Base-by-base conservation (phyloP, 768 basidiomycete species). In the Naganishia vaughanmartiniae region DNA sequence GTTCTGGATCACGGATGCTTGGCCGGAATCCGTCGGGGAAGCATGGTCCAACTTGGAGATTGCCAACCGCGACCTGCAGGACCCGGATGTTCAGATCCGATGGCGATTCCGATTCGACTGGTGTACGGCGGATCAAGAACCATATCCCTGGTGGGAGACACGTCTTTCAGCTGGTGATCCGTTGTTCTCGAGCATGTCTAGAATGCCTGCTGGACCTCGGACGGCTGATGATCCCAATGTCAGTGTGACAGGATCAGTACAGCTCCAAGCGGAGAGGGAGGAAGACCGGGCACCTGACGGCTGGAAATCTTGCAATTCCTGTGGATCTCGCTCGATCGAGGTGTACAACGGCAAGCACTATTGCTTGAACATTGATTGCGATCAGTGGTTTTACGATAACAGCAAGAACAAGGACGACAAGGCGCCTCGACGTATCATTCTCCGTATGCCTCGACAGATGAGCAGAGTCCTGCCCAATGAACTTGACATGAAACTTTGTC, bases 1-100 rank as follows among this genome's bases (percentile, higher is more conserved):
- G 79, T 79, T 77, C 70, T 80, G 76, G 77, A 67, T 79, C 21
- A 72, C 72, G 0, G 79, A 78, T 54, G 77, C 78, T 28, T 80
- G 79, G 79, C 54, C 56, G 14, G 70, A 71, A 65, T 65, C 70
- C 3, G 33, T 39, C 9, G 46, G n/a, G 2, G 21, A 48, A 26
- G 51, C 53, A 45, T 66, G 57, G 66, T 68, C 73, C 6, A 28
- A 60, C 33, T 14, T 68, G 14, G 45, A 54, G 19, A 54, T 63
- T 12, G 6, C 36, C 6, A 26, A n/a, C 15, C 36, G 34, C n/a
- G 36, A 53, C n/a, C 19, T 58, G 39, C 26, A 54, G 12, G 12
- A 15, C 51, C 73, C 51, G 11, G 60, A 63, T 2, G 33, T 63
- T 28, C 65, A 19, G 7, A 73, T 79, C 9, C 70, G 74, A 12